Percentiles rank a stretch among this genome's conserved stretches.
These are phyloP conservation scores for Hyaloscypha variabilis DNA, from an alignment of 495 filamentous ascomycete genomes.

Conservation along the genomic window DNA sequence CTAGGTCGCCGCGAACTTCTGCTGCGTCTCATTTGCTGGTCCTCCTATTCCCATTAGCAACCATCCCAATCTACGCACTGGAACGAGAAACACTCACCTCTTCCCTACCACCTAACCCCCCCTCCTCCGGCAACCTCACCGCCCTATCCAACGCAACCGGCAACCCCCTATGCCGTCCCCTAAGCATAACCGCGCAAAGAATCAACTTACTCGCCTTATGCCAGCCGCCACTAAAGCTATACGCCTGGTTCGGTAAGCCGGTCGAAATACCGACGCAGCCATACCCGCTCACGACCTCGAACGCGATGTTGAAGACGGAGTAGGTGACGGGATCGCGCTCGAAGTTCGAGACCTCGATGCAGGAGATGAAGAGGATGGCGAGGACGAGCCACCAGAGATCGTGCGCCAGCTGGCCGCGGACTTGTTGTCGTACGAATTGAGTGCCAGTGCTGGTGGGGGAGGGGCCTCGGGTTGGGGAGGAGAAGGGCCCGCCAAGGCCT, in stretches of 20 bases:
- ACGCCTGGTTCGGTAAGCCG: slow-evolving; percentile 66
- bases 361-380: slow-evolving; percentile 72
- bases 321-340: slow-evolving; percentile 66
- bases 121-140: slow-evolving; percentile 66
- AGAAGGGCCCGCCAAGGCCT: slow-evolving; percentile 9
- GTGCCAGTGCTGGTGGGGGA: slow-evolving; percentile 15
- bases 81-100: slow-evolving; percentile 23
- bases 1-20: background rate
- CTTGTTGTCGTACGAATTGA: slow-evolving; percentile 62
- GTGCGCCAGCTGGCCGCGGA: slow-evolving; percentile 81
- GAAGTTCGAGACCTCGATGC: slow-evolving; percentile 71
- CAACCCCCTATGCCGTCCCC: slow-evolving; percentile 78
- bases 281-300: slow-evolving; percentile 83
- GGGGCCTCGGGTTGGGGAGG: slow-evolving; percentile 21
- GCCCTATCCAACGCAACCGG: slow-evolving; percentile 83
- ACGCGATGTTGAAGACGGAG: slow-evolving; percentile 83
- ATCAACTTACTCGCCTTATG: slow-evolving; percentile 74
- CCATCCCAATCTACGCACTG: no score
- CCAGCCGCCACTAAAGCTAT: slow-evolving; percentile 75
- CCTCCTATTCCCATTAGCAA: background rate
- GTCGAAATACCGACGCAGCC: slow-evolving; percentile 84
- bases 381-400: slow-evolving; percentile 86
- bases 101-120: slow-evolving; percentile 43
- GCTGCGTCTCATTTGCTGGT: background rate
- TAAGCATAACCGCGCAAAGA: slow-evolving; percentile 74